Percentiles rank a stretch among this genome's conserved stretches.
phyloP scores from a whole-genome alignment of 2,329 filamentous ascomycete species.

The Phoma sp. region DNA sequence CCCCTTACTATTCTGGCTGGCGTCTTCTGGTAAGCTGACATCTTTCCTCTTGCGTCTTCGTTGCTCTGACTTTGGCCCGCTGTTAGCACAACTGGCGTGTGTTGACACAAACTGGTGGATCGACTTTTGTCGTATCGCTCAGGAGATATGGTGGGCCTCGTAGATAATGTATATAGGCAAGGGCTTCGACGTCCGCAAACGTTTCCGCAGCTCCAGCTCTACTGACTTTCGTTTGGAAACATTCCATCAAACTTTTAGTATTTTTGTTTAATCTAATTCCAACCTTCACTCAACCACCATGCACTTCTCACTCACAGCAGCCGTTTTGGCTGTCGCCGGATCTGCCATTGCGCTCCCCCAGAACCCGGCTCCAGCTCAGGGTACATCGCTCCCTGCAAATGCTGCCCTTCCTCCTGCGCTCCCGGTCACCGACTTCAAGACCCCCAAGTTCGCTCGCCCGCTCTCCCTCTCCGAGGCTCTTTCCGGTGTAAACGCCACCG shows the following conservation, averaged over 20 bases:
- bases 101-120: constrained; percentile 17
- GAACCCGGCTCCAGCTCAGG: constrained; percentile 16
- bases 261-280: constrained; percentile 17
- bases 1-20: constrained; percentile 18
- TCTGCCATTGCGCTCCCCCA: constrained; percentile 17
- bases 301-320: constrained; percentile 16
- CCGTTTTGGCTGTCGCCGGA: constrained; percentile 18
- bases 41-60: constrained; percentile 14
- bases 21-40: constrained; percentile 11
- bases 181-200: constrained; percentile 5
- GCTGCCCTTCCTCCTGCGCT: constrained; percentile 12
- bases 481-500: constrained; percentile 20
- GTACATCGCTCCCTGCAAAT: constrained; percentile 8
- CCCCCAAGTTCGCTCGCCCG: constrained; percentile 22
- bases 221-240: constrained; percentile 16
- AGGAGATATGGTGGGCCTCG: constrained; percentile 12
- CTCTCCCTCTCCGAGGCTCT: constrained; percentile 17
- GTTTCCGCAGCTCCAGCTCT: constrained; percentile 17
- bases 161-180: constrained; percentile 10
- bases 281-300: constrained; percentile 14
- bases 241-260: constrained; percentile 10
- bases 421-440: constrained; percentile 16
- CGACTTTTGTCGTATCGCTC: constrained; percentile 14
- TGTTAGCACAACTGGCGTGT: neutral
- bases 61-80: neutral